Base-by-base conservation (phyloP, 2,329 filamentous ascomycete genomes). In the Ilyonectria destructans region DNA sequence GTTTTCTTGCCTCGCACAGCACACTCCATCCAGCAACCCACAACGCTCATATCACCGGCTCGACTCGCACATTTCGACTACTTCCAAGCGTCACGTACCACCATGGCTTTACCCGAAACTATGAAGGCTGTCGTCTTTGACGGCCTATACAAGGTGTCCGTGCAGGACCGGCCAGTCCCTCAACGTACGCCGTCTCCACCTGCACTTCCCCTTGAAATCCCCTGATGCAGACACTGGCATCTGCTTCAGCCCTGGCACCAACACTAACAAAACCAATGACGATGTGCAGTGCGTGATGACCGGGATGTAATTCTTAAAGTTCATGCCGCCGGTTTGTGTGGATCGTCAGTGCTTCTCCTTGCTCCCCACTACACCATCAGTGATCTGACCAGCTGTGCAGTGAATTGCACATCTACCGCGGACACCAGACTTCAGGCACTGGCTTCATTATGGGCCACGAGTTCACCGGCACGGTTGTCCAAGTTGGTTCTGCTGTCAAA, bases 61-160 rank as follows among this genome's bases (percentile, higher is more conserved):
- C 7, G 19, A 12, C 17, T 33, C 26, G 5, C 12, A 35, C 6
- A n/a, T 12, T 13, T 2, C 40, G 8, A 7, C 4, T 21, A 23
- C 23, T 37, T 40, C 6, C 17, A 56, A 40, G 15, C 13, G 17
- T 45, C 17, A 21, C 61, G n/a, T 5, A 4, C 13, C 35, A 67
- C n/a, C 45, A 80, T 84, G 80, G 75, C 80, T 58, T 65, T 78
- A 7, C 77, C 80, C 31, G 75, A 77, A 40, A 93, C 88, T 0
- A 97, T 98, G 95, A 93, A 93, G 80, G 94, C 94, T 33, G 93
- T 98, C 33, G 89, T 97, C 62, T 97, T 97, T 83, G 91, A 96
- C 69, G 94, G 92, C 2, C 92, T 93, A 4, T 86, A 88, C 76
- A 90, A 93, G 77, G 87, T 97, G 62, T 91, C 88, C 1, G 82